Percentiles rank a stretch among this genome's conserved stretches.
These are phyloP conservation scores for Corymbia maculata DNA, from an alignment of 345 rosid species.

Conservation along the genomic window DNA sequence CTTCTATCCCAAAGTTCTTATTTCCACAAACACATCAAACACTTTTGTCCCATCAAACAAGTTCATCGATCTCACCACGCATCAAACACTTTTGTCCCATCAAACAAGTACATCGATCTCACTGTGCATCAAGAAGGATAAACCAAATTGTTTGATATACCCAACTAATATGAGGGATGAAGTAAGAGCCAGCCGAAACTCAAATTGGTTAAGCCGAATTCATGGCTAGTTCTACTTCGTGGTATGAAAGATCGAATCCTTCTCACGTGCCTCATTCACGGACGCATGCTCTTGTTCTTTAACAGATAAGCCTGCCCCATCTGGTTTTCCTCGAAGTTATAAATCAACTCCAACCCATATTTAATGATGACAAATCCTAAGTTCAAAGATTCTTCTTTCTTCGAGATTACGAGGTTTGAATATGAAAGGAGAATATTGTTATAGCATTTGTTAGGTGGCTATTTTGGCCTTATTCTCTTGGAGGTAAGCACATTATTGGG, in stretches of 20 bases:
- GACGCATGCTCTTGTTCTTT: neutral
- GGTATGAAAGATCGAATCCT: neutral
- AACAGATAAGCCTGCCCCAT: neutral
- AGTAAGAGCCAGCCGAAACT: neutral
- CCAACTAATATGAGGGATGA: neutral
- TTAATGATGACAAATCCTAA: neutral
- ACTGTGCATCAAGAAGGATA: neutral
- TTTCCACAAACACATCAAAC: neutral
- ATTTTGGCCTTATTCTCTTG: neutral
- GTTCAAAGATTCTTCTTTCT: neutral
- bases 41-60: too few relatives aligned
- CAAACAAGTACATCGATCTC: neutral
- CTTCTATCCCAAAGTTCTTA: neutral
- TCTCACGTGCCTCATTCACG: neutral
- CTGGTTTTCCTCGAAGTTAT: neutral
- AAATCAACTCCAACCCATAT: neutral
- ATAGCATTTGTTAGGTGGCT: too few relatives aligned
- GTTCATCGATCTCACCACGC: too few relatives aligned
- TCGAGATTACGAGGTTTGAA: neutral
- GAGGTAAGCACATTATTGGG: neutral
- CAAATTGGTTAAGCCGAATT: neutral
- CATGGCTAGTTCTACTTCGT: neutral
- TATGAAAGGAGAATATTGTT: neutral
- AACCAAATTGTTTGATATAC: neutral
- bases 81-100: neutral